Conservation (phyloP, 2,329 filamentous ascomycete genomes). For the Xylariales sp. region DNA sequence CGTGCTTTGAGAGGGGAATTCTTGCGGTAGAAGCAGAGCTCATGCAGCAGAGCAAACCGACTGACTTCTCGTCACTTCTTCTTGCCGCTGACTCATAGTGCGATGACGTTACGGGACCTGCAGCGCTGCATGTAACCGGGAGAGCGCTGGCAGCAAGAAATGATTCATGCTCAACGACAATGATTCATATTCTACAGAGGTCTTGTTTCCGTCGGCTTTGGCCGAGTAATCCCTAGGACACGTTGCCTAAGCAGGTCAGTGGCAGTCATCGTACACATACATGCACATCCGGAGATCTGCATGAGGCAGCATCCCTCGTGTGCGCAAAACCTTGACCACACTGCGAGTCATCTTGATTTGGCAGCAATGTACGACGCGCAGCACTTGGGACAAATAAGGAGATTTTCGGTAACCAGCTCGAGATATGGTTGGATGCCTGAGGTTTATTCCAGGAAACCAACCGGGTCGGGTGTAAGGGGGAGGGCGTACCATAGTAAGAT, state of each 20-base stretch:
- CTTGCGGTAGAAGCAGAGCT: neutral
- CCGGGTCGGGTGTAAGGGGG: no score
- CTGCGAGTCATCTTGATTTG: neutral
- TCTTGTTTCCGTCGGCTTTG: slow-evolving; percentile 1
- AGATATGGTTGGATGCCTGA: neutral
- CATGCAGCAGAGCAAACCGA: no score
- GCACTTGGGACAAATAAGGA: neutral
- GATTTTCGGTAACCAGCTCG: neutral
- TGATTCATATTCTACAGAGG: no score
- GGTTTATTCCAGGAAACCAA: slow-evolving; percentile 1
- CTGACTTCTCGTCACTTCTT: neutral
- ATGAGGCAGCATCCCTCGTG: neutral
- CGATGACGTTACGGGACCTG: neutral
- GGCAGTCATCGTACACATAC: neutral
- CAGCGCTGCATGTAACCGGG: no score
- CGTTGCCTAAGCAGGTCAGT: neutral
- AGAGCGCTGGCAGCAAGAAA: no score
- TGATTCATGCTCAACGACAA: no score
- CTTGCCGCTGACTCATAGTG: neutral
- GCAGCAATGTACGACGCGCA: no score
- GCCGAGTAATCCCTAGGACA: neutral
- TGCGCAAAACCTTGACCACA: no score
- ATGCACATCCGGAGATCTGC: neutral
- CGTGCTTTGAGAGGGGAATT: no score
- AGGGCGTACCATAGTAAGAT: neutral